Conservation (phyloP, 768 basidiomycete genomes). For the Terana coerulea region DNA sequence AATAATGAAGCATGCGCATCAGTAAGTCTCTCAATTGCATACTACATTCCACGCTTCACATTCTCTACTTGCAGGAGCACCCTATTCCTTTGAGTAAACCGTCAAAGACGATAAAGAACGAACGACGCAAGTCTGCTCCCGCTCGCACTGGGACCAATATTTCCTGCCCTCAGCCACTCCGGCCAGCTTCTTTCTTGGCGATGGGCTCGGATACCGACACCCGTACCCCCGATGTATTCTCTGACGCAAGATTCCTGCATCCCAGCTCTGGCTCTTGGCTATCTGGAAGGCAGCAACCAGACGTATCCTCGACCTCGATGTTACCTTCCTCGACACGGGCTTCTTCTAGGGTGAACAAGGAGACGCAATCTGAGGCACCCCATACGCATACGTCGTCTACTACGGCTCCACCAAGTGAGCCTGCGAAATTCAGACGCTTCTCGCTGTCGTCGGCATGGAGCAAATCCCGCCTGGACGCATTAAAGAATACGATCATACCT, state of each 20-base stretch:
- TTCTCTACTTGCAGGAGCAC: conserved; percentile 18
- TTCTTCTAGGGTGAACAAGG: not conserved
- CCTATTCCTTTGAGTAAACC: conserved; percentile 17
- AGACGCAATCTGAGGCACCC: not conserved
- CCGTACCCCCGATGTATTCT: not conserved
- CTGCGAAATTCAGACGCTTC: conserved; percentile 11
- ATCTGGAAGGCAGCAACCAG: not conserved
- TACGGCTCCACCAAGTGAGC: not conserved
- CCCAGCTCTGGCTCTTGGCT: not conserved
- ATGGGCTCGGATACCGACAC: conserved; percentile 3
- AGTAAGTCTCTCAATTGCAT: conserved; percentile 9
- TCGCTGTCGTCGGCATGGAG: conserved; percentile 21
- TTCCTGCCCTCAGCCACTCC: not conserved
- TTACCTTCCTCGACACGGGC: not conserved
- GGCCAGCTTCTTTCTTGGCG: conserved; percentile 11
- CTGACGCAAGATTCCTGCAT: not conserved
- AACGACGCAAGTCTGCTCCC: conserved; percentile 8
- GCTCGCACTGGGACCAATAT: not conserved
- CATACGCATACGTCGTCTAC: conserved; percentile 16
- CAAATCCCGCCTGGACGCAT: conserved; percentile 15
- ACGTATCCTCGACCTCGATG: not conserved
- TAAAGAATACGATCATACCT: conserved; percentile 20
- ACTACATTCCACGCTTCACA: not conserved
- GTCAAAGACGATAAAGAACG: not conserved
- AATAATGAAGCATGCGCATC: conserved; percentile 24